Evolutionary conservation across 139 green algal genomes (phyloP), one percentile per base, ranked within the genome.

Genomic region (Pleodorina starrii): DNA sequence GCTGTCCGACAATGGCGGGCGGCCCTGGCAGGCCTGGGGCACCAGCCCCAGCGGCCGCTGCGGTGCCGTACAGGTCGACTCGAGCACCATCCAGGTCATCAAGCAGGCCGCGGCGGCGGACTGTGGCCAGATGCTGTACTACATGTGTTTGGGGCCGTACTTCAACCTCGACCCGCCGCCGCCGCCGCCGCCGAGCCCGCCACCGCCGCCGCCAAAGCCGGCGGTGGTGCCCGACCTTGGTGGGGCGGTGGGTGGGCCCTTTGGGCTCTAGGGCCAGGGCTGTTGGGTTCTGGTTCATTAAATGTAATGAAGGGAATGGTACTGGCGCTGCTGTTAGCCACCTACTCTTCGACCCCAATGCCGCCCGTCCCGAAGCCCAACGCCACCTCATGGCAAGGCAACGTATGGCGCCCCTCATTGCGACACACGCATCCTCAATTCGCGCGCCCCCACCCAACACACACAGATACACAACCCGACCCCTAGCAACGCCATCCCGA

Each of bases 101-200:
- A 76, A 66, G 1, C 35, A 23, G 25, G 29, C 11, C 5, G 12
- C n/a, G 29, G 23, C 29, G 23, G 43, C 32, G 40, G 44, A 48
- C 17, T 87, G 81, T 60, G 44, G 5, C 0, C 81, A 87, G 81
- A 44, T 3, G 19, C 44, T 87, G 60, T 57, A 60, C 43, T 66
- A 23, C 60, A 74, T 87, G 81, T 87, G 81, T 35, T 5, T 87
- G 3, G 81, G 81, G n/a, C 42, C 60, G 17, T 76, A 76, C 68
- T 76, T 76, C 38, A 44, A 32, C 25, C 68, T 76, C 16, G 36
- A 76, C 38, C 68, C 68, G 50, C 29, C 48, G 48, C 48, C 76
- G 46, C 48, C 76, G 48, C 48, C 76, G n/a, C 76, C 76, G 48
- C 76, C 48, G 11, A 63, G 44, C 35, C 46, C 74, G 25, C 44